These are phyloP conservation scores for Periglandula ipomoeae DNA, from an alignment of 2,329 filamentous ascomycete species.

Conservation along the genomic window DNA sequence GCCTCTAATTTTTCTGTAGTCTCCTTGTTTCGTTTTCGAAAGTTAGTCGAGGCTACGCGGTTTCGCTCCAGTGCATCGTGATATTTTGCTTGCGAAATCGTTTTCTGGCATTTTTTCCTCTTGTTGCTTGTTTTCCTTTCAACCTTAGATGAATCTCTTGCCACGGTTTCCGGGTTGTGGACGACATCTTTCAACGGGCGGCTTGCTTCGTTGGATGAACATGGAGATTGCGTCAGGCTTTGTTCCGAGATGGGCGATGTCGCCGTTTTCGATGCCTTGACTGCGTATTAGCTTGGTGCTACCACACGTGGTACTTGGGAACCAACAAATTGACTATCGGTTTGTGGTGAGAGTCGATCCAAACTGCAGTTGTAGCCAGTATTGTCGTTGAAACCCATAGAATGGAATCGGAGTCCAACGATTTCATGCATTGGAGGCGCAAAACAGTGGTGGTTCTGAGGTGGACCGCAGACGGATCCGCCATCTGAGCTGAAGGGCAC, in stretches of 20 bases:
- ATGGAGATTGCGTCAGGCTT: neutral
- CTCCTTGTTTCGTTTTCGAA: constrained; percentile 4
- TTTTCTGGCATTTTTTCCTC: neutral
- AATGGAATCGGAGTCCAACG: neutral
- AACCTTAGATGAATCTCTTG: neutral
- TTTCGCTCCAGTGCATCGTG: constrained; percentile 1
- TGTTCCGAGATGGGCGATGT: neutral
- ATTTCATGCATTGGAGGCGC: neutral
- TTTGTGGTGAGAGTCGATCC: neutral
- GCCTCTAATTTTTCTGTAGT: neutral
- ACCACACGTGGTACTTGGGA: neutral
- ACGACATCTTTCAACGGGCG: neutral
- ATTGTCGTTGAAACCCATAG: neutral
- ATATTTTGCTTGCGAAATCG: neutral
- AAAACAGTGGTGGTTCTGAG: neutral
- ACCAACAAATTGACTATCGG: too few species aligned
- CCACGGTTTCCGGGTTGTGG: neutral
- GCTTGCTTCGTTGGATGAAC: neutral
- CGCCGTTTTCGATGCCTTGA: neutral
- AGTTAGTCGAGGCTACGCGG: constrained; percentile 2
- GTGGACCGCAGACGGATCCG: neutral
- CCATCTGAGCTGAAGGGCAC: neutral
- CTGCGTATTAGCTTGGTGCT: neutral
- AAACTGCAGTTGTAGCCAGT: neutral
- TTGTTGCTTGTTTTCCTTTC: neutral